Base-by-base conservation (phyloP, 1,139 yeast genomes). In the Magnusiomyces fungicola region DNA sequence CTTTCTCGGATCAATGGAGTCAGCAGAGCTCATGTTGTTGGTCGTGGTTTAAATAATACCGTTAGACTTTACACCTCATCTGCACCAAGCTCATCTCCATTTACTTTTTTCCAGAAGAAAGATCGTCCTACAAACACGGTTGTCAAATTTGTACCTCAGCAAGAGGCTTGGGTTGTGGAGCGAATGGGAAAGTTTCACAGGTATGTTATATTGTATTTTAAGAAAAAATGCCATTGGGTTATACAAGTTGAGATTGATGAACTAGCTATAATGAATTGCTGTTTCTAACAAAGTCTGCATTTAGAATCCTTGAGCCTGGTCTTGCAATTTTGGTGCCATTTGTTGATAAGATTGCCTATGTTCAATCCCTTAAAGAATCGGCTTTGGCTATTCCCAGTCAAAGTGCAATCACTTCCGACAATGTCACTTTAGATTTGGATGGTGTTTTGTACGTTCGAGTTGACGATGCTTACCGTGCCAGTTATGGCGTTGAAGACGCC, bases 151-250 rank as follows among this genome's bases (percentile, higher is more conserved):
- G 95, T 87, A 3, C 96, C 96, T 1, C 95, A 87, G 63, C 95
- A 86, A 66, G 83, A 87, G 14, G 95, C 95, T 2, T 87, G 94
- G 90, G 79, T 87, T 21, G 95, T 87, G 25, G 96, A 87, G 67
- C 73, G 96, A 56, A 87, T 87, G 95, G 96, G 96, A 30, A 83
- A 83, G 63, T 87, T 84, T 69, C 76, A 81, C 64, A 70, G 83
- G 53, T 55, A 48, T 45, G 58, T 48, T 16, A 24, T 21, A 19
- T n/a, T n/a, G n/a, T n/a, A n/a, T n/a, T n/a, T n/a, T 6, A 25
- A 18, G 29, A n/a, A n/a, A 10, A 16, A 24, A 2, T 36, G 39
- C 39, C 39, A 2, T 16, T 36, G 18, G 10, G 4, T 16, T 14
- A 2, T 3, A 16, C 22, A 36, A 18, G 18, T 19, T 3, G 16